A percentile compares a stretch with the other conserved stretches of the same genome.
phyloP scores from a whole-genome alignment of 2,329 filamentous ascomycete genomes.

The Onygenales sp. region DNA sequence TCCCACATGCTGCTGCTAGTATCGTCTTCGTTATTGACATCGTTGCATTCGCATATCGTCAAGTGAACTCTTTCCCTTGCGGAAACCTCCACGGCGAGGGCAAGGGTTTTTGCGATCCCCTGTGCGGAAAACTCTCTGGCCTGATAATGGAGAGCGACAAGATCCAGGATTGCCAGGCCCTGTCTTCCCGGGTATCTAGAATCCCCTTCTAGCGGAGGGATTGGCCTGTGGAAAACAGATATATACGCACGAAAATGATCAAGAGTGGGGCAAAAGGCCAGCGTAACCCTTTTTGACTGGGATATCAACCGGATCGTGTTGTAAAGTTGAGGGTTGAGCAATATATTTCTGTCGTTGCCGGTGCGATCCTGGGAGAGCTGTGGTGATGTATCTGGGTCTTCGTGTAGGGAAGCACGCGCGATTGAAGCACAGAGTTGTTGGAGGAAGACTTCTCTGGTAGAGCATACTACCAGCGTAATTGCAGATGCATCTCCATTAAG shows the following conservation, averaged over 20 bases:
- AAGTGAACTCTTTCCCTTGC: slow-evolving; percentile 22
- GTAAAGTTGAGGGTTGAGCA: slow-evolving; percentile 36
- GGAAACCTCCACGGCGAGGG: slow-evolving; percentile 29
- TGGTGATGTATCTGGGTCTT: slow-evolving; percentile 12
- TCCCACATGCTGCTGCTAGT: slow-evolving; percentile 31
- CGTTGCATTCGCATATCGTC: slow-evolving; percentile 32
- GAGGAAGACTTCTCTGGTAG: slow-evolving; percentile 55
- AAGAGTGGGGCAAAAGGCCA: slow-evolving; percentile 66
- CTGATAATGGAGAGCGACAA: slow-evolving; percentile 30
- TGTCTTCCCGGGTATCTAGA: slow-evolving; percentile 9
- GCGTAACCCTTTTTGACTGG: slow-evolving; percentile 56
- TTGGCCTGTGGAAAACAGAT: slow-evolving; percentile 39
- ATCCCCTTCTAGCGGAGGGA: neutral
- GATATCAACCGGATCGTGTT: slow-evolving; percentile 62
- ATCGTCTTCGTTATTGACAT: slow-evolving; percentile 20
- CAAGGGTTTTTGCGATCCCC: slow-evolving; percentile 37
- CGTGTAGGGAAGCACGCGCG: slow-evolving; percentile 7
- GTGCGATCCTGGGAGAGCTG: slow-evolving; percentile 4
- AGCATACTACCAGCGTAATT: slow-evolving; percentile 64
- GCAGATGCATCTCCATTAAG: slow-evolving; percentile 47
- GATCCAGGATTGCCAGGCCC: slow-evolving; percentile 32
- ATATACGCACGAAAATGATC: slow-evolving; percentile 71
- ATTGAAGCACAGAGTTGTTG: slow-evolving; percentile 46
- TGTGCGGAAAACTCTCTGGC: slow-evolving; percentile 41
- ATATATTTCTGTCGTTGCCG: slow-evolving; percentile 9